Conservation (phyloP, 2,329 filamentous ascomycete species). For the Triangularia setosa region DNA sequence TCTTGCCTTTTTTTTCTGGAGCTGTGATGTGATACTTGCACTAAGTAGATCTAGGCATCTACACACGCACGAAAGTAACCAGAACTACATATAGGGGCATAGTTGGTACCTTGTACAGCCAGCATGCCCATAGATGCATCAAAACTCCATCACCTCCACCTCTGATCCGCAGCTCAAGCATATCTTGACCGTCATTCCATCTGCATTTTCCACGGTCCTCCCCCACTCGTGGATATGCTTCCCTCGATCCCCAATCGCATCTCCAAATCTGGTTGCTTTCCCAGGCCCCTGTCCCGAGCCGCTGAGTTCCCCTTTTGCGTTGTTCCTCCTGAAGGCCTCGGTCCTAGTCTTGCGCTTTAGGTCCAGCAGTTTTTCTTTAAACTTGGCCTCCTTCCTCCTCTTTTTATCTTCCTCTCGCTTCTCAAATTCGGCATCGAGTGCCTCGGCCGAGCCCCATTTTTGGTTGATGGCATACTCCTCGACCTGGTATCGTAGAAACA, state of each 20-base stretch:
- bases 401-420: conserved; percentile 76
- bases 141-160: conserved; percentile 71
- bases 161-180: conserved; percentile 75
- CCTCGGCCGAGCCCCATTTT: conserved; percentile 88
- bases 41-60: no score
- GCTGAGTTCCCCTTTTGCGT: conserved; percentile 46
- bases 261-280: conserved; percentile 65
- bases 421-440: conserved; percentile 84
- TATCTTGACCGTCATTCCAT: conserved; percentile 76
- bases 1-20: background rate
- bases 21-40: no score
- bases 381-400: conserved; percentile 82
- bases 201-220: conserved; percentile 61
- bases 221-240: conserved; percentile 91
- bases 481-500: conserved; percentile 89
- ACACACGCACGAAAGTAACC: no score
- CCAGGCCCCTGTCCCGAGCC: conserved; percentile 32
- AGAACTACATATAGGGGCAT: no score
- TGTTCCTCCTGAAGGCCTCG: conserved; percentile 77
- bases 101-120: no score
- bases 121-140: conserved; percentile 3
- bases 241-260: conserved; percentile 62
- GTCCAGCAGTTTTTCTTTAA: conserved; percentile 82
- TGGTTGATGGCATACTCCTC: conserved; percentile 86
- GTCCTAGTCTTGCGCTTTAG: conserved; percentile 91